Percentiles rank a stretch among this genome's conserved stretches.
Evolutionary conservation across 2,329 filamentous ascomycete species (phyloP).

Genomic region (Aspergillus sp.): DNA sequence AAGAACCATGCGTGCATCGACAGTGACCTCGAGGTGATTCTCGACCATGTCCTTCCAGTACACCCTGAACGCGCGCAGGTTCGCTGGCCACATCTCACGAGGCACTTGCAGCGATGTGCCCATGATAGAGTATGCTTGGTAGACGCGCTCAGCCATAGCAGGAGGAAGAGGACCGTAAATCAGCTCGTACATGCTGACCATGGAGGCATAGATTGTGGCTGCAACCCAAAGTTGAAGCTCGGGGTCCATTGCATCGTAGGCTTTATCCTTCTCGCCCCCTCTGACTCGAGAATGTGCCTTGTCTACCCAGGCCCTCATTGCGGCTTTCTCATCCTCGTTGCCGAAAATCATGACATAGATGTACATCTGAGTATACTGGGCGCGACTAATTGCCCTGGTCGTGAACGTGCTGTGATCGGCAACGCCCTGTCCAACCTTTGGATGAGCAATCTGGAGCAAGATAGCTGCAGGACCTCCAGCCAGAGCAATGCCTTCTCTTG

Average conservation of each 20-base stretch:
- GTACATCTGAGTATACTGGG: slow-evolving; percentile 8
- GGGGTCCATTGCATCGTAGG: slow-evolving; percentile 2
- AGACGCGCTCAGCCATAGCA: background rate
- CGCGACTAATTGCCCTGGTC: slow-evolving; percentile 4
- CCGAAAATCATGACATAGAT: slow-evolving; percentile 8
- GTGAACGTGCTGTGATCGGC: slow-evolving; percentile 9
- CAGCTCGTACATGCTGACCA: slow-evolving; percentile 5
- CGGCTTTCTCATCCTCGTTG: background rate
- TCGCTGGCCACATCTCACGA: slow-evolving; percentile 2
- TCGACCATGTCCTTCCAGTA: slow-evolving; percentile 4
- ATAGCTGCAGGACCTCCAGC: slow-evolving; percentile 6
- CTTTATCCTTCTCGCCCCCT: background rate
- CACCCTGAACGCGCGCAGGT: background rate
- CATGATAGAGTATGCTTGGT: slow-evolving; percentile 5
- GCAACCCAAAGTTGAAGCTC: slow-evolving; percentile 5
- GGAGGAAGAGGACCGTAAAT: background rate
- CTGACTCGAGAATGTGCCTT: slow-evolving; percentile 1
- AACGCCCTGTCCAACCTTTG: slow-evolving; percentile 5
- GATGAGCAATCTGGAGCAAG: slow-evolving; percentile 7
- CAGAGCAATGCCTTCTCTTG: slow-evolving; percentile 5
- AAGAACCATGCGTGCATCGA: background rate
- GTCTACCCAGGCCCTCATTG: slow-evolving; percentile 3
- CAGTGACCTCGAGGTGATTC: background rate
- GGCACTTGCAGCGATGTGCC: slow-evolving; percentile 4
- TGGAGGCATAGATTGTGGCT: slow-evolving; percentile 3